Percentiles rank a stretch among this genome's conserved stretches.
Conservation (phyloP, 2,329 filamentous ascomycete genomes). For the Curvularia lunata region DNA sequence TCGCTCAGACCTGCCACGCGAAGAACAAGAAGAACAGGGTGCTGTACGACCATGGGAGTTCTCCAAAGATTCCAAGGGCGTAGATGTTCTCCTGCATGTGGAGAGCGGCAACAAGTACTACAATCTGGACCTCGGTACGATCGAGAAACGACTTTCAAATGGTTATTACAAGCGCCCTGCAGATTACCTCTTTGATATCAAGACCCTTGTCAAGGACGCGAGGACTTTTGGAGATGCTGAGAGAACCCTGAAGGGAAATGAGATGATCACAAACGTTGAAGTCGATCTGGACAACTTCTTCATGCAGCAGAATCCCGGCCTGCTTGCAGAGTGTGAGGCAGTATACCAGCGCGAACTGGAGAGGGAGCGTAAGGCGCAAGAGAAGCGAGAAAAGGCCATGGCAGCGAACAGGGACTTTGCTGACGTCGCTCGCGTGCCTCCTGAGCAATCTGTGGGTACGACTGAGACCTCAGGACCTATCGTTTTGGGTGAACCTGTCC, state of each 20-base stretch:
- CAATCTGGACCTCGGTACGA: slow-evolving; percentile 89
- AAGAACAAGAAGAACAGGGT: slow-evolving; percentile 61
- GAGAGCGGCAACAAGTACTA: slow-evolving; percentile 86
- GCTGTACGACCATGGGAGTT: slow-evolving; percentile 77
- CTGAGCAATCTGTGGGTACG: slow-evolving; percentile 52
- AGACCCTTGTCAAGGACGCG: slow-evolving; percentile 82
- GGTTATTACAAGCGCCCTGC: slow-evolving; percentile 91
- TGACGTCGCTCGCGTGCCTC: slow-evolving; percentile 50
- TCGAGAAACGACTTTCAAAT: slow-evolving; percentile 95
- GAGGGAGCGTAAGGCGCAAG: slow-evolving; percentile 67
- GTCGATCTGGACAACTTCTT: slow-evolving; percentile 82
- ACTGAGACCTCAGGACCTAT: slow-evolving; percentile 55
- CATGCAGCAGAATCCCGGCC: slow-evolving; percentile 61
- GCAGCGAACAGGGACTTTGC: slow-evolving; percentile 50
- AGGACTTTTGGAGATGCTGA: slow-evolving; percentile 83
- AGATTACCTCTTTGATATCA: slow-evolving; percentile 89
- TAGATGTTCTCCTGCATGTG: slow-evolving; percentile 76
- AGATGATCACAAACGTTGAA: slow-evolving; percentile 90
- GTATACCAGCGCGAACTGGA: slow-evolving; percentile 72
- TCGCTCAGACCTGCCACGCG: slow-evolving; percentile 64
- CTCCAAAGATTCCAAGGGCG: slow-evolving; percentile 77
- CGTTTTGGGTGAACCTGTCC: slow-evolving; percentile 68
- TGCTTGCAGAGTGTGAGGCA: slow-evolving; percentile 73
- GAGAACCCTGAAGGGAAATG: slow-evolving; percentile 83
- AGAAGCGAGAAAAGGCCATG: slow-evolving; percentile 54